Conservation (phyloP, 1,284 basidiomycete species). For the Gymnopus androsaceus region DNA sequence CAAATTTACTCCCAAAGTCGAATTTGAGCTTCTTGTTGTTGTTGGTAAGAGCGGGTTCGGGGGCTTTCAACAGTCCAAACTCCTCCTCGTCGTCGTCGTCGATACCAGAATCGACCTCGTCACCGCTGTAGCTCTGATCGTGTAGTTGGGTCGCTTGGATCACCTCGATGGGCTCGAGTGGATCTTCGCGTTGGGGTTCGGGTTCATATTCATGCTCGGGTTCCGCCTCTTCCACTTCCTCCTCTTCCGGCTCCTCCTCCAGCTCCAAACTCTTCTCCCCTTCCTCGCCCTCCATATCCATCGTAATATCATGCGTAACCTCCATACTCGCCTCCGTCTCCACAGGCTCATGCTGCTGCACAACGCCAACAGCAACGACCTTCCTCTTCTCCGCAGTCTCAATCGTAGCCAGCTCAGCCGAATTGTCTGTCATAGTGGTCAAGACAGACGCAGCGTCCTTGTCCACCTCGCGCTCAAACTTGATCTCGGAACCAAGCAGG, state of each 20-base stretch:
- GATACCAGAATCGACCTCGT: neutral
- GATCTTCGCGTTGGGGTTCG: no score
- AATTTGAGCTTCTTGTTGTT: conserved; percentile 34
- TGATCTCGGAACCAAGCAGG: neutral
- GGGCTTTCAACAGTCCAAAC: conserved; percentile 35
- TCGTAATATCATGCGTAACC: conserved; percentile 11
- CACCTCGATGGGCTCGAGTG: conserved; percentile 17
- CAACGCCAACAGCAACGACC: conserved; percentile 25
- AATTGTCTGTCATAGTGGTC: conserved; percentile 41
- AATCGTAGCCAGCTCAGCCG: conserved; percentile 48
- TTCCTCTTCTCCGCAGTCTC: conserved; percentile 43
- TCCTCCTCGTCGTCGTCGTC: conserved; percentile 23
- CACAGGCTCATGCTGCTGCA: conserved; percentile 14
- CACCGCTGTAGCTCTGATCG: conserved; percentile 7
- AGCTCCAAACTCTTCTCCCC: neutral
- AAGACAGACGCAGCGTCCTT: conserved; percentile 33
- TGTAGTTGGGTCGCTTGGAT: neutral
- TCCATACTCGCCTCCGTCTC: conserved; percentile 14
- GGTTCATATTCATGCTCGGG: neutral
- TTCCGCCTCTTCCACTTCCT: neutral
- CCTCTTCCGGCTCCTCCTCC: neutral
- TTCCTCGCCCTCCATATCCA: conserved; percentile 1
- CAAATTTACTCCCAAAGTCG: conserved; percentile 51
- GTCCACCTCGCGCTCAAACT: neutral
- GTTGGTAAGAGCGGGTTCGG: conserved; percentile 9